phyloP scores from a whole-genome alignment of 345 rosid species.

The Syzygium aqueum region DNA sequence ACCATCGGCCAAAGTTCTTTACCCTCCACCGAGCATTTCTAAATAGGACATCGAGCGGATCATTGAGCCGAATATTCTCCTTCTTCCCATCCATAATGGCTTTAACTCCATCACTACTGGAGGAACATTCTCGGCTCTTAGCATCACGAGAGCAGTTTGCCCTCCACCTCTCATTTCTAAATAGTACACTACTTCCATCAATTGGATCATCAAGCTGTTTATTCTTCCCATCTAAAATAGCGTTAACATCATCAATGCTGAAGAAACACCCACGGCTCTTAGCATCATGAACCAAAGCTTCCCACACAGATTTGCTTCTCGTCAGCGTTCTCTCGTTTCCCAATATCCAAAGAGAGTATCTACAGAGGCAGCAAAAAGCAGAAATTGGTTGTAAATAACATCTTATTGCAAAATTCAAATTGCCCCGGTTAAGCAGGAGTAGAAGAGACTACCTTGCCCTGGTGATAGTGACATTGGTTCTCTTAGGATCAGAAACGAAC shows the following conservation, averaged over 20 bases:
- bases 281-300: constrained; percentile 1
- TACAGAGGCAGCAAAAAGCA: background rate
- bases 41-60: constrained; percentile 16
- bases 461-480: constrained; percentile 23
- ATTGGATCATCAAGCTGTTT: background rate
- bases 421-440: background rate
- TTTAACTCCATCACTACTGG: background rate
- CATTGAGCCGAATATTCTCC: constrained; percentile 2
- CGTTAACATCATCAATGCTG: background rate
- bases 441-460: constrained; percentile 17
- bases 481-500: constrained; percentile 5
- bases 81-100: background rate
- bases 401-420: background rate
- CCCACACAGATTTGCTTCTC: constrained; percentile 11
- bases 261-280: background rate
- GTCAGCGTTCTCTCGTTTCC: constrained; percentile 9
- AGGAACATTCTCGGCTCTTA: background rate
- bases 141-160: background rate
- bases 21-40: background rate
- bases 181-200: background rate
- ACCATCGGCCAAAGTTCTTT: background rate
- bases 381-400: no score
- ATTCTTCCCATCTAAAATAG: background rate
- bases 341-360: constrained; percentile 23
- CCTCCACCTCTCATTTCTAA: background rate